phyloP scores from a whole-genome alignment of 768 basidiomycete genomes.

The Rhodotorula kratochvilovae region DNA sequence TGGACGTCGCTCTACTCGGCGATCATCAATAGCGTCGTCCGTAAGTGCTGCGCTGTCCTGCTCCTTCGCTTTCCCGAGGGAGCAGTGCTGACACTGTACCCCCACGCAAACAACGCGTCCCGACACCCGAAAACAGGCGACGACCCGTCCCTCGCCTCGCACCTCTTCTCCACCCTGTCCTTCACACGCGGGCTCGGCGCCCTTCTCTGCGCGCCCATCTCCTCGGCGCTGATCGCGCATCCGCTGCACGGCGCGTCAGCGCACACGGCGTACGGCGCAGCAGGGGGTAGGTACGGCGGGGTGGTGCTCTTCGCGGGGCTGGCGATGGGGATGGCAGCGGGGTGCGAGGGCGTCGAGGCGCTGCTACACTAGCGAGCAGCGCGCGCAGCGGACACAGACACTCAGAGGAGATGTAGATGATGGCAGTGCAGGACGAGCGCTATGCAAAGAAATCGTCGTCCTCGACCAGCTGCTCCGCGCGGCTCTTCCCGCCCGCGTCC shows the following conservation, averaged over 20 bases:
- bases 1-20: slow-evolving; percentile 16
- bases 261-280: background rate
- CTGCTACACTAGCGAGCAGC: background rate
- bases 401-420: no score
- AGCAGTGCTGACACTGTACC: no score
- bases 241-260: background rate
- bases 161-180: slow-evolving; percentile 18
- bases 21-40: slow-evolving; percentile 9
- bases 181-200: slow-evolving; percentile 24
- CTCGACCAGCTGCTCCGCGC: slow-evolving; percentile 4
- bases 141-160: slow-evolving; percentile 13
- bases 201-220: slow-evolving; percentile 23
- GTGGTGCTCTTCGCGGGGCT: slow-evolving; percentile 7
- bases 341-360: background rate
- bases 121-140: background rate
- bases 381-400: no score
- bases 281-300: background rate
- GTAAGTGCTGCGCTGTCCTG: background rate
- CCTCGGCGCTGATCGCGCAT: slow-evolving; percentile 11
- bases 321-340: background rate
- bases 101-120: no score
- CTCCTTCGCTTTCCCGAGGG: background rate
- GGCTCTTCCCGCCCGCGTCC: background rate
- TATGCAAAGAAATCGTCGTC: slow-evolving; percentile 37
- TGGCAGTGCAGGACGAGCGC: no score